Percentiles rank a stretch among this genome's conserved stretches.
Evolutionary conservation across 768 basidiomycete species (phyloP).

Genomic region (Russula brevipes): DNA sequence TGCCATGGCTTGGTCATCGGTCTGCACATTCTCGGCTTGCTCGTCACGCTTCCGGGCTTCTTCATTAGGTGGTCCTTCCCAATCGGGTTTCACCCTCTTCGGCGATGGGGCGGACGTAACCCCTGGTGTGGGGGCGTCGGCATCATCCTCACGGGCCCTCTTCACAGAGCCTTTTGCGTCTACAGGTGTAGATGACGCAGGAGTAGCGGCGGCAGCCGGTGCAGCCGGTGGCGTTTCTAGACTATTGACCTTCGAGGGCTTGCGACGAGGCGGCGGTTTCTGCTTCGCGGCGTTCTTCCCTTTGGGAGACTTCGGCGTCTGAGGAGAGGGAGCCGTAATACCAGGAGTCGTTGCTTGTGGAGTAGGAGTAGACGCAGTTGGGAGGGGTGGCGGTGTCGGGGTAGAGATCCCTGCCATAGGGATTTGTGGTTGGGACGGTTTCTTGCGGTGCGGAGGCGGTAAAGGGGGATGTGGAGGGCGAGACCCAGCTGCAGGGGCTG

Average conservation of each 20-base stretch:
- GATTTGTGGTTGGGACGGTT: slow-evolving; percentile 8
- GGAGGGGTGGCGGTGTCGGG: slow-evolving; percentile 16
- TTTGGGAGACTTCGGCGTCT: slow-evolving; percentile 62
- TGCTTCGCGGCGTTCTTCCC: slow-evolving; percentile 46
- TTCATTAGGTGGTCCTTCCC: slow-evolving; percentile 54
- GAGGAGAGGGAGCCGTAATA: slow-evolving; percentile 22
- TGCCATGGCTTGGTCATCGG: slow-evolving; percentile 57
- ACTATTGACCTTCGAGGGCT: slow-evolving; percentile 28
- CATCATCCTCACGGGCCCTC: slow-evolving; percentile 52
- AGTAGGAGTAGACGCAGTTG: slow-evolving; percentile 19
- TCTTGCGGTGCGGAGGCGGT: slow-evolving; percentile 16
- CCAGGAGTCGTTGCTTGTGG: slow-evolving; percentile 21
- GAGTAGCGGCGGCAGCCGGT: background rate
- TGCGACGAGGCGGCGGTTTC: slow-evolving; percentile 35
- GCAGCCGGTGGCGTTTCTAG: slow-evolving; percentile 24
- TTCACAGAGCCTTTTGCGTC: slow-evolving; percentile 32
- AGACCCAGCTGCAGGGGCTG: background rate
- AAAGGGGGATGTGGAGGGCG: slow-evolving; percentile 3
- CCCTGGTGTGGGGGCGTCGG: slow-evolving; percentile 6
- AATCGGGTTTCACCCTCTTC: slow-evolving; percentile 67
- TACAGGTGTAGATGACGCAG: slow-evolving; percentile 19
- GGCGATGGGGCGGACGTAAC: slow-evolving; percentile 57
- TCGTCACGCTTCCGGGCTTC: slow-evolving; percentile 33
- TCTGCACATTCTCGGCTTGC: slow-evolving; percentile 41
- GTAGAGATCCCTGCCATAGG: slow-evolving; percentile 6